Conservation (phyloP, 1,284 basidiomycete genomes). For the Mycena sp. region DNA sequence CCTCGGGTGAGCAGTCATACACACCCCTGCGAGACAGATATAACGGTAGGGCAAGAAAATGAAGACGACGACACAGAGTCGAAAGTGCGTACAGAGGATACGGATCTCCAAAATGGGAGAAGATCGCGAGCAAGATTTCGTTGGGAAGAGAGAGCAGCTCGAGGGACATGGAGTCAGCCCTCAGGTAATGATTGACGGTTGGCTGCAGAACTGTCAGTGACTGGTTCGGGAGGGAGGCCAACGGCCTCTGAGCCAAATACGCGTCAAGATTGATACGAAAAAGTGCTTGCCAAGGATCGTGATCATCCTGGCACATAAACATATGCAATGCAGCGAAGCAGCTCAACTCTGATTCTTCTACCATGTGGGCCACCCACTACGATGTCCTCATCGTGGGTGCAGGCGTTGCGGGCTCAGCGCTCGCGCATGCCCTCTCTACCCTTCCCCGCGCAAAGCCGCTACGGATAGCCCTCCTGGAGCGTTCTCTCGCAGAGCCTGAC, state of each 20-base stretch:
- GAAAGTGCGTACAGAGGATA: constrained; percentile 23
- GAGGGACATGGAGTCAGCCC: background rate
- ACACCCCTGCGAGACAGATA: constrained; percentile 21
- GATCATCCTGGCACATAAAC: too few species aligned
- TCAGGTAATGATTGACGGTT: background rate
- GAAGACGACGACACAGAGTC: constrained; percentile 24
- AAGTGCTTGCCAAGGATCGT: too few species aligned
- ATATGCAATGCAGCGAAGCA: background rate
- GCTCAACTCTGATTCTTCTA: background rate
- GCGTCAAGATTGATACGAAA: too few species aligned
- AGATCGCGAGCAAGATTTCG: constrained; percentile 22
- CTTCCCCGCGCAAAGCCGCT: constrained; percentile 63
- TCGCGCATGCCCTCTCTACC: constrained; percentile 77
- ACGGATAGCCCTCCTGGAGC: constrained; percentile 84
- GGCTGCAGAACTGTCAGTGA: background rate
- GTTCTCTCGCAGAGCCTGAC: constrained; percentile 92
- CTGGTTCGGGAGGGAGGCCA: background rate
- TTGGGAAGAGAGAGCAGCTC: constrained; percentile 21
- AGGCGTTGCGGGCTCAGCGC: constrained; percentile 84
- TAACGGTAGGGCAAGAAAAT: constrained; percentile 24
- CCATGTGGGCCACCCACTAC: constrained; percentile 48
- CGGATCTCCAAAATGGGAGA: constrained; percentile 15
- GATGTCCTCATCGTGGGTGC: constrained; percentile 91
- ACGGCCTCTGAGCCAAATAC: too few species aligned
- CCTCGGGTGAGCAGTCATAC: background rate